phyloP scores from a whole-genome alignment of 345 rosid genomes.

The Moringa oleifera region DNA sequence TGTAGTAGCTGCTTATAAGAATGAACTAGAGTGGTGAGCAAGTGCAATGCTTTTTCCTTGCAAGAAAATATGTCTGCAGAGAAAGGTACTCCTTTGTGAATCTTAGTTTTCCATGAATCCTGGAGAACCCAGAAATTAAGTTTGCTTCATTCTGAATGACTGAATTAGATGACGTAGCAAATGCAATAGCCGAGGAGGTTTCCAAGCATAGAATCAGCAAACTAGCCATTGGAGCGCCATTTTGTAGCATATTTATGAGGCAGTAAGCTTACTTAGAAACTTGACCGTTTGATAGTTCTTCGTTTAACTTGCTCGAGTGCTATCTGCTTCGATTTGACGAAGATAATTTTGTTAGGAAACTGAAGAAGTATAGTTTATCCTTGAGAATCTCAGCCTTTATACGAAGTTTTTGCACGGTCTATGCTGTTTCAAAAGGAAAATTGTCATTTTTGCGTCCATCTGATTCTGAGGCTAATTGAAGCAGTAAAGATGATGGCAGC shows the following conservation, averaged over 20 bases:
- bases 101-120: not conserved
- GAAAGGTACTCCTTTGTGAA: constrained; percentile 40
- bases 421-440: constrained; percentile 69
- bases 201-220: constrained; percentile 35
- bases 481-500: constrained; percentile 42
- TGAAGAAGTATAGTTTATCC: constrained; percentile 43
- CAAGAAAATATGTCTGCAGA: constrained; percentile 55
- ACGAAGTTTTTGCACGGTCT: constrained; percentile 75
- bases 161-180: constrained; percentile 64
- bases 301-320: not conserved
- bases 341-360: constrained; percentile 36
- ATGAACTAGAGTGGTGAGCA: constrained; percentile 63
- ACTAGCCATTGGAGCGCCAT: constrained; percentile 79
- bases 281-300: too few relatives aligned
- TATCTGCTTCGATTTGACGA: constrained; percentile 2
- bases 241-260: constrained; percentile 60
- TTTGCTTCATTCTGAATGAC: constrained; percentile 17
- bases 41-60: constrained; percentile 55
- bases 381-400: constrained; percentile 50
- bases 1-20: constrained; percentile 65
- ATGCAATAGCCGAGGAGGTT: constrained; percentile 69
- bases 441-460: constrained; percentile 74
- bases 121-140: constrained; percentile 6
- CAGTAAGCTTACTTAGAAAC: constrained; percentile 17
- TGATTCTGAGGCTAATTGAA: constrained; percentile 43